These are phyloP conservation scores for Tubosaeta sp. DNA, from an alignment of 768 basidiomycete genomes.

Conservation along the genomic window DNA sequence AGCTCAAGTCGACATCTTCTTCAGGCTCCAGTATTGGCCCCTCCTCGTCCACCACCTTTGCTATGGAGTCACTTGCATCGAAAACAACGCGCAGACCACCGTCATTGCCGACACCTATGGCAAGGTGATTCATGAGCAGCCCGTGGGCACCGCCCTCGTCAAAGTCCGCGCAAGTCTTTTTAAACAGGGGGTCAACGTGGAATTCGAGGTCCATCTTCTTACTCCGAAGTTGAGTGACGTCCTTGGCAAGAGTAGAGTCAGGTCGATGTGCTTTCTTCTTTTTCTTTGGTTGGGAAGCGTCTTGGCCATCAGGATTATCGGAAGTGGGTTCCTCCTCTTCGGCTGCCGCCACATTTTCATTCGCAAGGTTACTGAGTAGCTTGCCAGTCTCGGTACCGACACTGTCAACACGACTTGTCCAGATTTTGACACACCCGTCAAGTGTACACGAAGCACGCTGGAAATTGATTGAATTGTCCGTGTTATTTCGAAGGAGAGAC, in stretches of 20 bases:
- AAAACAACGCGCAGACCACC: conserved; percentile 89
- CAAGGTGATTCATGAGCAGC: conserved; percentile 93
- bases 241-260: conserved; percentile 87
- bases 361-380: conserved; percentile 81
- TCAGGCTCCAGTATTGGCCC: conserved; percentile 60
- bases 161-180: conserved; percentile 96
- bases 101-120: conserved; percentile 70
- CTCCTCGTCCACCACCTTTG: conserved; percentile 72
- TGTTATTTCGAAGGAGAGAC: conserved; percentile 88
- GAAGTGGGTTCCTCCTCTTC: conserved; percentile 59
- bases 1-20: conserved; percentile 61
- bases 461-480: conserved; percentile 97
- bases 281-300: conserved; percentile 50
- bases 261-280: conserved; percentile 66
- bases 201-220: conserved; percentile 97
- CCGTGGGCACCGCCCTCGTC: conserved; percentile 98
- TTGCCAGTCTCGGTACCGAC: conserved; percentile 97
- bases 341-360: conserved; percentile 54
- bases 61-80: conserved; percentile 89
- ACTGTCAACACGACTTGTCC: conserved; percentile 96
- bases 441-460: conserved; percentile 97
- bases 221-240: conserved; percentile 70
- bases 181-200: conserved; percentile 93
- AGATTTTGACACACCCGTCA: conserved; percentile 99
- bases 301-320: conserved; percentile 61